Percentiles rank a stretch among this genome's conserved stretches.
These are phyloP conservation scores for Cladosporium sphaerospermum DNA, from an alignment of 2,329 filamentous ascomycete genomes.

Conservation along the genomic window DNA sequence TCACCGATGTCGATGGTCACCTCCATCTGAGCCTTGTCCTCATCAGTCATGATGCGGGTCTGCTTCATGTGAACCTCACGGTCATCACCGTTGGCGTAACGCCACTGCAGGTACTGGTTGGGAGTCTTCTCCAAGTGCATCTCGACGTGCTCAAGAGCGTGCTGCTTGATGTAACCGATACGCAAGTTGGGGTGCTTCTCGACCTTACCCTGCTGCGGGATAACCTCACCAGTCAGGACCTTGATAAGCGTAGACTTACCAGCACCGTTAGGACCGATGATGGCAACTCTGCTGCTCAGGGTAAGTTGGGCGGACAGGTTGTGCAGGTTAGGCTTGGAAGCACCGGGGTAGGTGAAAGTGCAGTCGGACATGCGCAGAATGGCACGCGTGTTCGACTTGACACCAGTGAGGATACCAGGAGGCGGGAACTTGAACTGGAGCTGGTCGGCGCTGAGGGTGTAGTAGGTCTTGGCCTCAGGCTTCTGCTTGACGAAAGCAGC, in stretches of 20 bases:
- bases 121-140: slow-evolving; percentile 99
- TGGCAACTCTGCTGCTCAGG: slow-evolving; percentile 86
- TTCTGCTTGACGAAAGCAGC: slow-evolving; percentile 78
- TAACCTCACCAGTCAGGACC: slow-evolving; percentile 84
- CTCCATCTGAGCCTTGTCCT: slow-evolving; percentile 86
- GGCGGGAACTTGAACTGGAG: slow-evolving; percentile 98
- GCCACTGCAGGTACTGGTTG: slow-evolving; percentile 98
- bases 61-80: slow-evolving; percentile 97
- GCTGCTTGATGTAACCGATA: slow-evolving; percentile 99
- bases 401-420: slow-evolving; percentile 86
- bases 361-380: slow-evolving; percentile 94
- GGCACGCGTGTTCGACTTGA: slow-evolving; percentile 89
- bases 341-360: slow-evolving; percentile 87
- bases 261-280: slow-evolving; percentile 95
- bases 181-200: slow-evolving; percentile 98
- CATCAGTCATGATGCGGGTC: slow-evolving; percentile 79
- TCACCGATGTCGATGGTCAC: slow-evolving; percentile 80
- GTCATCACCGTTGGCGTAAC: slow-evolving; percentile 94
- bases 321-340: slow-evolving; percentile 75
- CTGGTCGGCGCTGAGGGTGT: slow-evolving; percentile 80
- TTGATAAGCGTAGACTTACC: slow-evolving; percentile 99
- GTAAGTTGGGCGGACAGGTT: slow-evolving; percentile 85
- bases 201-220: slow-evolving; percentile 77
- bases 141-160: slow-evolving; percentile 97
- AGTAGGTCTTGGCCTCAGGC: slow-evolving; percentile 96